phyloP scores from a whole-genome alignment of 2,329 filamentous ascomycete genomes.

The Pseudogymnoascus sp. region DNA sequence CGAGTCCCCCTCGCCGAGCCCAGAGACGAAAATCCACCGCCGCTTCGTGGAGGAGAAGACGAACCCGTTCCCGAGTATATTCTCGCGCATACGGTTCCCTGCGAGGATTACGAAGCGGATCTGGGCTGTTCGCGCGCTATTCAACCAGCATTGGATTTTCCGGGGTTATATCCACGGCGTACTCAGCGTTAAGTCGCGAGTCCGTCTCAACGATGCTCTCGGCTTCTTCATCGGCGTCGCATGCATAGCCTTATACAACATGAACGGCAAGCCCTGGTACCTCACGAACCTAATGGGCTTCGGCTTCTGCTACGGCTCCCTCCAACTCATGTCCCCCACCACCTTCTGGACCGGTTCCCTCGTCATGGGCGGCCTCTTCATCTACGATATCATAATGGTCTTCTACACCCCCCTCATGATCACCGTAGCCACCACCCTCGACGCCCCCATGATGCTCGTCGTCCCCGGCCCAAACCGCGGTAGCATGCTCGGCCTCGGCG shows the following conservation, averaged over 20 bases:
- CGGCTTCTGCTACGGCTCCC: constrained; percentile 73
- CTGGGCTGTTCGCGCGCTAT: constrained; percentile 44
- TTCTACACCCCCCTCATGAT: constrained; percentile 82
- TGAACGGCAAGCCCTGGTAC: constrained; percentile 24
- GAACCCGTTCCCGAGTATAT: constrained; percentile 33
- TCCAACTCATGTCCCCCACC: constrained; percentile 80
- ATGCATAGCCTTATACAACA: constrained; percentile 24
- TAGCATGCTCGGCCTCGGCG: constrained; percentile 86
- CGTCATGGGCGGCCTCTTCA: constrained; percentile 71
- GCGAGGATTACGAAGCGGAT: constrained; percentile 23
- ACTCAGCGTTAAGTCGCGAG: constrained; percentile 16
- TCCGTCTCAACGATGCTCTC: constrained; percentile 21
- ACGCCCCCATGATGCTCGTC: constrained; percentile 86
- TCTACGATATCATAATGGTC: constrained; percentile 92
- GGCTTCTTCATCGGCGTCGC: constrained; percentile 22
- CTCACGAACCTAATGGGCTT: constrained; percentile 83
- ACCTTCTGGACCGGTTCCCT: constrained; percentile 75
- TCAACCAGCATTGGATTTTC: constrained; percentile 43
- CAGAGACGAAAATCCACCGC: constrained; percentile 9
- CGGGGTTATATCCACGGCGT: constrained; percentile 21
- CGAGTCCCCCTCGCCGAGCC: constrained; percentile 13
- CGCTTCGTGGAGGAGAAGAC: constrained; percentile 21
- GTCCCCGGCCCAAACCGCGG: constrained; percentile 59
- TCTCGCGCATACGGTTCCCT: constrained; percentile 29
- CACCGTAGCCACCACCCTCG: constrained; percentile 77